A percentile compares a stretch with the other conserved stretches of the same genome.
These are phyloP conservation scores for Pestalotiopsis sp. DNA, from an alignment of 2,329 filamentous ascomycete species.

Conservation along the genomic window DNA sequence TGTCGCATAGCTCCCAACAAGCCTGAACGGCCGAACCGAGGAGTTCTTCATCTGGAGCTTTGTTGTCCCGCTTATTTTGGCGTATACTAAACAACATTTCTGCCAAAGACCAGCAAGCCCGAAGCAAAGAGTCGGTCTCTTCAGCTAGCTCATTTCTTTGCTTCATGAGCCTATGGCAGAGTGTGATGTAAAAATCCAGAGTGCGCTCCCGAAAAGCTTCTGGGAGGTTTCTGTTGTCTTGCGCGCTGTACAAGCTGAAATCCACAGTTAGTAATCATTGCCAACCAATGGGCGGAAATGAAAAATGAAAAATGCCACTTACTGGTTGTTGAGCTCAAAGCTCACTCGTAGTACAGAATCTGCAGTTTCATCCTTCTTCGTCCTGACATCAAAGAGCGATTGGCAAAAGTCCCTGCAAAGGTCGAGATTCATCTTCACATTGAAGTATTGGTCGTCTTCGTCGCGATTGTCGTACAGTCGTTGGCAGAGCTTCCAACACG, in stretches of 20 bases:
- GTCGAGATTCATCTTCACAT: slow-evolving; percentile 77
- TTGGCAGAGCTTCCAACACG: slow-evolving; percentile 92
- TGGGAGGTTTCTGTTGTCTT: slow-evolving; percentile 76
- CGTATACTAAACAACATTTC: slow-evolving; percentile 92
- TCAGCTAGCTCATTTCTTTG: slow-evolving; percentile 77
- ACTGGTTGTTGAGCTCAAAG: slow-evolving; percentile 94
- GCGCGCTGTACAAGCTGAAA: slow-evolving; percentile 78
- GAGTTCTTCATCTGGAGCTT: slow-evolving; percentile 77
- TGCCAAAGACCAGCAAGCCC: slow-evolving; percentile 86
- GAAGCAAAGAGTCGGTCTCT: slow-evolving; percentile 82
- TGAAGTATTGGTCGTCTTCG: slow-evolving; percentile 66
- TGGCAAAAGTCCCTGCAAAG: slow-evolving; percentile 92
- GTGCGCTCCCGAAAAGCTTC: slow-evolving; percentile 88
- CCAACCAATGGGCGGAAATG: not conserved
- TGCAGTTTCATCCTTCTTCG: slow-evolving; percentile 74
- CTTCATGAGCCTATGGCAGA: slow-evolving; percentile 97
- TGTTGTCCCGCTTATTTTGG: slow-evolving; percentile 77
- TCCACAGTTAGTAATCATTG: slow-evolving; percentile 2
- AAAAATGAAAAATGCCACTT: slow-evolving; percentile 27
- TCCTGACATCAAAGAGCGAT: slow-evolving; percentile 82
- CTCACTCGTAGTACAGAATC: slow-evolving; percentile 91
- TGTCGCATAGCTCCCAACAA: slow-evolving; percentile 92
- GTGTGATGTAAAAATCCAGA: slow-evolving; percentile 89
- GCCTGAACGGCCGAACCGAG: slow-evolving; percentile 87
- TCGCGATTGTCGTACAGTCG: slow-evolving; percentile 82